Percentiles rank a stretch among this genome's conserved stretches.
Evolutionary conservation across 1,139 yeast genomes (phyloP).

Genomic region (Pichia norvegensis): DNA sequence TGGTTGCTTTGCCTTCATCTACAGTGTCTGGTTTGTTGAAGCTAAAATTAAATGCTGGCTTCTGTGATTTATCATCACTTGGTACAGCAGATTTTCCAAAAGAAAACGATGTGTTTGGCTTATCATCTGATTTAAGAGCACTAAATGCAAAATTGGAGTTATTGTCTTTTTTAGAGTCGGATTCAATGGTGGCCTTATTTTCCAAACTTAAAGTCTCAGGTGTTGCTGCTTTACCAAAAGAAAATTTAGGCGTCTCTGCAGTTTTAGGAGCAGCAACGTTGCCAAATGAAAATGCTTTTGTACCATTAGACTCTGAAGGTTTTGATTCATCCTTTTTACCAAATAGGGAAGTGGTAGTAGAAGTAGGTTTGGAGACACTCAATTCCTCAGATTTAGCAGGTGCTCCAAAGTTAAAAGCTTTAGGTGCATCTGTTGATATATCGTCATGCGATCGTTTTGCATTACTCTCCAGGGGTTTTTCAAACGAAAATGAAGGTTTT

Average conservation of each 20-base stretch:
- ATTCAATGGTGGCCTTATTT: not conserved
- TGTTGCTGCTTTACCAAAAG: slow-evolving; percentile 4
- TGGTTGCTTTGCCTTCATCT: not conserved
- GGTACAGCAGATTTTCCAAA: not conserved
- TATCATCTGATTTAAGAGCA: not conserved
- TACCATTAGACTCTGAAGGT: not conserved
- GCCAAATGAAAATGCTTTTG: not conserved
- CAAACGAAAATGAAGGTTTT: not conserved
- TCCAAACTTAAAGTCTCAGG: not conserved
- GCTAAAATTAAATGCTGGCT: no score
- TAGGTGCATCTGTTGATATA: not conserved
- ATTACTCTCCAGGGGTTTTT: no score
- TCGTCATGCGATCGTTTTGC: not conserved
- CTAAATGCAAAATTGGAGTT: not conserved
- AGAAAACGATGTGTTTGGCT: not conserved
- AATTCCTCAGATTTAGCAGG: not conserved
- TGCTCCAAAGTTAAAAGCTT: not conserved
- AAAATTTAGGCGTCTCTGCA: slow-evolving; percentile 2
- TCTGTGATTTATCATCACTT: not conserved
- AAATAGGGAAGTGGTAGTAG: not conserved
- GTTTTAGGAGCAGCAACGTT: not conserved
- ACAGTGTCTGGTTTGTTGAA: not conserved
- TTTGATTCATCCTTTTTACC: not conserved
- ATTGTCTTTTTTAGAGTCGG: not conserved
- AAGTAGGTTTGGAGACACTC: not conserved